Conservation (phyloP, 2,329 filamentous ascomycete genomes). For the Macrophomina tecta region DNA sequence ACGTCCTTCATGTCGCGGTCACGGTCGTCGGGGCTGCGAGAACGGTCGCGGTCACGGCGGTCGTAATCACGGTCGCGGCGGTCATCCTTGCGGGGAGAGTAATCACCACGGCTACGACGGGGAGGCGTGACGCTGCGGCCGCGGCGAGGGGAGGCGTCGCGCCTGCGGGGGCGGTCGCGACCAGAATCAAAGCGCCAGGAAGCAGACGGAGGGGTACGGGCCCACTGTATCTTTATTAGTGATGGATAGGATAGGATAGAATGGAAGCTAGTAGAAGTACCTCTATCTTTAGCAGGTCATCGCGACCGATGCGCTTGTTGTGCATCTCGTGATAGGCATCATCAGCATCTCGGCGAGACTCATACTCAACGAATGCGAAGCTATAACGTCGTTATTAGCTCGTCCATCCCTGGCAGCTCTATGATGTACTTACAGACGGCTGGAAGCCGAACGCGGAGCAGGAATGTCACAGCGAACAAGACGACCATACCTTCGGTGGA, state of each 20-base stretch:
- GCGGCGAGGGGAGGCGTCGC: slow-evolving; percentile 64
- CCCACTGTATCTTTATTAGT: slow-evolving; percentile 72
- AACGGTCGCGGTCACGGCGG: slow-evolving; percentile 75
- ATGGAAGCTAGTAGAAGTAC: slow-evolving; percentile 57
- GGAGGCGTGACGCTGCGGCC: slow-evolving; percentile 57
- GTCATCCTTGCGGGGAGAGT: slow-evolving; percentile 88
- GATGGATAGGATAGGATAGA: background rate
- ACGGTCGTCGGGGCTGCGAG: slow-evolving; percentile 68
- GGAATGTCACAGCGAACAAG: slow-evolving; percentile 98
- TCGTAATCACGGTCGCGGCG: slow-evolving; percentile 76
- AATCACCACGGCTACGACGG: slow-evolving; percentile 67
- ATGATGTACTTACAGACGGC: slow-evolving; percentile 79
- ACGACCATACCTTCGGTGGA: slow-evolving; percentile 81
- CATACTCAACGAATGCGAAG: slow-evolving; percentile 99
- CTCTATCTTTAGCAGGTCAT: slow-evolving; percentile 97
- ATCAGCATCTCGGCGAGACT: slow-evolving; percentile 96
- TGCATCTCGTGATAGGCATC: slow-evolving; percentile 99
- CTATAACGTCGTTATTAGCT: slow-evolving; percentile 50
- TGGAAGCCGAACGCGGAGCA: slow-evolving; percentile 89
- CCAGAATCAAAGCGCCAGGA: slow-evolving; percentile 97
- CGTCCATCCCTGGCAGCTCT: slow-evolving; percentile 27
- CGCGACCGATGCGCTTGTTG: slow-evolving; percentile 95
- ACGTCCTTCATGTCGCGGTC: slow-evolving; percentile 62
- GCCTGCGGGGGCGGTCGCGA: slow-evolving; percentile 73
- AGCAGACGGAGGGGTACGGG: slow-evolving; percentile 93